Evolutionary conservation across 345 rosid genomes (phyloP).

Genomic region (Adansonia digitata): DNA sequence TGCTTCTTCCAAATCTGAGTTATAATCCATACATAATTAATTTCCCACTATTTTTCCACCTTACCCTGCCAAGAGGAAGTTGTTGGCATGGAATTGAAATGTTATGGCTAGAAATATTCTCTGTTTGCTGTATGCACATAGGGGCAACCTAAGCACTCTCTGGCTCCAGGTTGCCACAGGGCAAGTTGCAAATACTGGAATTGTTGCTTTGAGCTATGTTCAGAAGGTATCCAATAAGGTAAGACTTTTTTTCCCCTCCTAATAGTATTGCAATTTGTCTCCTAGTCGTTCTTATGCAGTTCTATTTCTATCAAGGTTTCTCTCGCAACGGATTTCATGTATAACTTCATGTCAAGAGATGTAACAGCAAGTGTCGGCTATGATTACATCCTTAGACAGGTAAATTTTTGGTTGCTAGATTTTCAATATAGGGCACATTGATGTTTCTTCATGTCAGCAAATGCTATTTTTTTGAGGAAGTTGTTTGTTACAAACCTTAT

Average conservation of each 20-base stretch:
- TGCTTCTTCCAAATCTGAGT: neutral
- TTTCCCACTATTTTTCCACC: neutral
- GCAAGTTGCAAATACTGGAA: slow-evolving; percentile 96
- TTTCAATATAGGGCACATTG: neutral
- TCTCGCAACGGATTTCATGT: slow-evolving; percentile 82
- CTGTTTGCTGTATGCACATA: neutral
- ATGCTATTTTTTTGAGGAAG: no score
- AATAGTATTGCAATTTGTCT: neutral
- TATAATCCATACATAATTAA: neutral
- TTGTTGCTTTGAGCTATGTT: slow-evolving; percentile 78
- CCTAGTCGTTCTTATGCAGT: neutral
- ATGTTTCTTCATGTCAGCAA: neutral
- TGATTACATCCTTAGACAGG: slow-evolving; percentile 97
- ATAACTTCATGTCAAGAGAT: slow-evolving; percentile 82
- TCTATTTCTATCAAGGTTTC: slow-evolving; percentile 55
- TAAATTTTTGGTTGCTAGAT: slow-evolving; percentile 25
- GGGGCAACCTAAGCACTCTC: neutral
- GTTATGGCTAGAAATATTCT: neutral
- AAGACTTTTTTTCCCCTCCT: neutral
- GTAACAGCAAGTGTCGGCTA: slow-evolving; percentile 88
- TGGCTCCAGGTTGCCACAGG: slow-evolving; percentile 74
- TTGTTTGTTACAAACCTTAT: neutral
- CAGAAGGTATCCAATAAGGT: slow-evolving; percentile 99
- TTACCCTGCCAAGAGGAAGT: neutral
- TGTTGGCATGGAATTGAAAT: neutral